phyloP scores from a whole-genome alignment of 768 basidiomycete genomes.

The Boletus coccyginus region DNA sequence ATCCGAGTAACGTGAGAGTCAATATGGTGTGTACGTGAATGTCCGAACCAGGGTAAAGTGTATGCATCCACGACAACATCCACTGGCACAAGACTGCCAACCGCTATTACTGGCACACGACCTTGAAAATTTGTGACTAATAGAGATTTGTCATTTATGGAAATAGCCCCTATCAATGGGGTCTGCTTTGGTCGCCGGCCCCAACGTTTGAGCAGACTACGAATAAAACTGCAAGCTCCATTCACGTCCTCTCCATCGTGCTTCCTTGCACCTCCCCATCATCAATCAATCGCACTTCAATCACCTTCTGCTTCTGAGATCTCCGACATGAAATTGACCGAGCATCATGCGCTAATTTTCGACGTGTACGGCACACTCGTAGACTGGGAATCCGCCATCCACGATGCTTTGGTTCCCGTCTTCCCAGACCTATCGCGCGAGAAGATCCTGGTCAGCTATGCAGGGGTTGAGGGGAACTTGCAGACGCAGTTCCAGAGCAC shows the following conservation, averaged over 20 bases:
- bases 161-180: no score
- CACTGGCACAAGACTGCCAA: no score
- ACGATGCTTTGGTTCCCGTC: slow-evolving; percentile 40
- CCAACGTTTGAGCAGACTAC: neutral
- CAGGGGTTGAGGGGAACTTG: slow-evolving; percentile 52
- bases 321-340: slow-evolving; percentile 11
- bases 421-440: slow-evolving; percentile 18
- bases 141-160: no score
- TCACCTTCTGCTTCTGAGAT: slow-evolving; percentile 4
- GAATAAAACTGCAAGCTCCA: neutral
- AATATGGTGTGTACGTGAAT: neutral
- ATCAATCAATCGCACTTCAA: slow-evolving; percentile 23
- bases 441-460: slow-evolving; percentile 52
- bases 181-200: no score
- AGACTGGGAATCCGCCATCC: slow-evolving; percentile 75
- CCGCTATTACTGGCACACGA: no score
- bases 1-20: neutral
- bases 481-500: slow-evolving; percentile 55
- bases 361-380: slow-evolving; percentile 78
- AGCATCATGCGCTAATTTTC: slow-evolving; percentile 51
- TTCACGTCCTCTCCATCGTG: neutral
- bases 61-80: neutral
- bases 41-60: neutral
- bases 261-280: neutral
- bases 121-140: no score